These are phyloP conservation scores for Tetracentron sinense DNA, from an alignment of 164 flowering plant genomes.

Conservation along the genomic window DNA sequence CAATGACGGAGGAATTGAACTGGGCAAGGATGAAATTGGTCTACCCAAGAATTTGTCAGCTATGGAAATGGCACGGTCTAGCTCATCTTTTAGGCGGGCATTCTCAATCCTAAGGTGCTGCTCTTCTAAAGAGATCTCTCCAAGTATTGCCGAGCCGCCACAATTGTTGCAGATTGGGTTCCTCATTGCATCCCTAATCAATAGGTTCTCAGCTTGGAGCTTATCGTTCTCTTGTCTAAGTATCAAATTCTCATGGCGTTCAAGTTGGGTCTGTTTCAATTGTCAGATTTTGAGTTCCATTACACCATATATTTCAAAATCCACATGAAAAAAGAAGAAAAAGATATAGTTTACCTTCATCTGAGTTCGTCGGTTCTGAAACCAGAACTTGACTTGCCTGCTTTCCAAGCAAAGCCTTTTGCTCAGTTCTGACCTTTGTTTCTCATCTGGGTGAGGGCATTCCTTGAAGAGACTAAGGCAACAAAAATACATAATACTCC, in stretches of 20 bases:
- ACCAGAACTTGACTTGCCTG: slow-evolving; percentile 98
- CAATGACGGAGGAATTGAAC: slow-evolving; percentile 34
- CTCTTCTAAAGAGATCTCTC: slow-evolving; percentile 83
- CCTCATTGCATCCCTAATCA: slow-evolving; percentile 85
- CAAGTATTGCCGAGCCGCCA: slow-evolving; percentile 86
- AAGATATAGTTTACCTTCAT: slow-evolving; percentile 68
- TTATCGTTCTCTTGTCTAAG: slow-evolving; percentile 89
- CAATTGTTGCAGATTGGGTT: slow-evolving; percentile 88
- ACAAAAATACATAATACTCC: no score
- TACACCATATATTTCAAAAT: not conserved
- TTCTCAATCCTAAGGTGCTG: slow-evolving; percentile 92
- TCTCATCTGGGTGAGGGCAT: slow-evolving; percentile 99
- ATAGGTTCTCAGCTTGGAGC: slow-evolving; percentile 84
- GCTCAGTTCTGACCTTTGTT: slow-evolving; percentile 86
- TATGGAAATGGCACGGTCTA: slow-evolving; percentile 79
- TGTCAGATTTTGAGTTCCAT: not conserved
- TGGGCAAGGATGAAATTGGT: slow-evolving; percentile 48
- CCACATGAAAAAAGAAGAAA: not conserved
- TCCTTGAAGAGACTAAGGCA: slow-evolving; percentile 79
- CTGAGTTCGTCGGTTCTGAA: slow-evolving; percentile 92
- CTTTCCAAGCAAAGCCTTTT: slow-evolving; percentile 73
- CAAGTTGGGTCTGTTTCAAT: slow-evolving; percentile 78
- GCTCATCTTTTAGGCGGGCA: slow-evolving; percentile 79
- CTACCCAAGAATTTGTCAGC: slow-evolving; percentile 90
- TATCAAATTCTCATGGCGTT: slow-evolving; percentile 86